These are phyloP conservation scores for Pseudogymnoascus sp. DNA, from an alignment of 2,329 filamentous ascomycete genomes.

Conservation along the genomic window DNA sequence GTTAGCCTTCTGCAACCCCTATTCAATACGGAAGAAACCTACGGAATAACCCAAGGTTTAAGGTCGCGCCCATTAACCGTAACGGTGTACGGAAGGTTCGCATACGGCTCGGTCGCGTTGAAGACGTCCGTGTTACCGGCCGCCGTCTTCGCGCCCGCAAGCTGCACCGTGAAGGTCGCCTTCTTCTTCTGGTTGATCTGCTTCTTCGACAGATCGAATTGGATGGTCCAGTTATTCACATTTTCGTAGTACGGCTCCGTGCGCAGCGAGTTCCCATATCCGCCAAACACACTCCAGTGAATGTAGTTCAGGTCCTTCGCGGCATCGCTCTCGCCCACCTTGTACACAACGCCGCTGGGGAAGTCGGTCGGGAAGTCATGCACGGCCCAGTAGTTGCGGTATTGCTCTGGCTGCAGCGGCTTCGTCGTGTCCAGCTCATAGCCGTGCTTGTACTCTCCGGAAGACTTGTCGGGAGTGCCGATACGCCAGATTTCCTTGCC, in stretches of 20 bases:
- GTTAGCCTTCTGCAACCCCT: constrained; percentile 13
- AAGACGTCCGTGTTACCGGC: constrained; percentile 54
- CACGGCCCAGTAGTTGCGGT: constrained; percentile 53
- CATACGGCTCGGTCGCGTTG: constrained; percentile 45
- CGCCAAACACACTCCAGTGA: constrained; percentile 58
- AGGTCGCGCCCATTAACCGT: constrained; percentile 39
- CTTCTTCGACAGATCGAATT: constrained; percentile 40
- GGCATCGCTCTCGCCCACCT: constrained; percentile 45
- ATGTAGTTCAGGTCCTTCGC: constrained; percentile 53
- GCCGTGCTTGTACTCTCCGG: constrained; percentile 54
- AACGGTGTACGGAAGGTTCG: constrained; percentile 46
- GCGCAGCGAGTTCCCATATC: constrained; percentile 42
- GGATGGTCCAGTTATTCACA: constrained; percentile 54
- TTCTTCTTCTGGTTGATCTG: constrained; percentile 36
- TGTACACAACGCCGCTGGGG: constrained; percentile 49
- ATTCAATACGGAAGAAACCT: constrained; percentile 20
- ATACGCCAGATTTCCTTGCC: constrained; percentile 56
- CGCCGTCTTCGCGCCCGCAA: constrained; percentile 55
- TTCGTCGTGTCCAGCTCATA: constrained; percentile 41
- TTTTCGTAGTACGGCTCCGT: constrained; percentile 37
- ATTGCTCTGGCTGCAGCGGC: constrained; percentile 47
- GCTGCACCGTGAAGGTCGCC: constrained; percentile 55
- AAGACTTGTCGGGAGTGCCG: constrained; percentile 53
- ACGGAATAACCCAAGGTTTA: constrained; percentile 51
- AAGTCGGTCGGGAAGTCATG: constrained; percentile 56